These are phyloP conservation scores for Kwoniella shivajii DNA, from an alignment of 1,284 basidiomycete genomes.

Conservation along the genomic window DNA sequence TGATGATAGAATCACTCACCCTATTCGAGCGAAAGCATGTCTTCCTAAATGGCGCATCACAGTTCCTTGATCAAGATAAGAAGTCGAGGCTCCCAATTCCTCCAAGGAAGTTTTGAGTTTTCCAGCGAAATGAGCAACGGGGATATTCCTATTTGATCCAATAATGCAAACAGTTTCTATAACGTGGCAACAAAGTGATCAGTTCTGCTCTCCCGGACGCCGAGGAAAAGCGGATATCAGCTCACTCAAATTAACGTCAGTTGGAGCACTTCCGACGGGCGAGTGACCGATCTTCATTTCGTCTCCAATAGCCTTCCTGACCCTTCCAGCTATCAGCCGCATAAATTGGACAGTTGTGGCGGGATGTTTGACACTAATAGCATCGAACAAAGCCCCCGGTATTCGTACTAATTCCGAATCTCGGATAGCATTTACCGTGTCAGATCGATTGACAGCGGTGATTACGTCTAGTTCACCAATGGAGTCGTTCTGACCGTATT, in stretches of 20 bases:
- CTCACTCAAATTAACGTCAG: conserved; percentile 79
- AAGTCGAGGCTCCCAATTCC: conserved; percentile 82
- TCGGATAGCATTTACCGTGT: conserved; percentile 94
- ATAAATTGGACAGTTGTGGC: conserved; percentile 95
- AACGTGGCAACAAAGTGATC: background rate
- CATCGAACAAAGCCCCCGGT: conserved; percentile 97
- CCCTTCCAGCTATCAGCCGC: conserved; percentile 88
- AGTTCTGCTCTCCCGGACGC: conserved; percentile 38
- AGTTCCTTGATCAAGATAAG: conserved; percentile 87
- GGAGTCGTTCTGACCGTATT: conserved; percentile 84
- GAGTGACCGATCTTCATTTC: conserved; percentile 45
- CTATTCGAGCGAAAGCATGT: conserved; percentile 91
- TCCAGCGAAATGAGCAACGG: conserved; percentile 81
- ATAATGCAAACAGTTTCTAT: conserved; percentile 53
- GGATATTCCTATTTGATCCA: conserved; percentile 70
- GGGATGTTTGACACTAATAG: conserved; percentile 88
- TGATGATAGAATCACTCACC: conserved; percentile 17
- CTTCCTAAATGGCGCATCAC: conserved; percentile 85
- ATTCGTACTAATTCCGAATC: conserved; percentile 98
- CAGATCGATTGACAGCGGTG: conserved; percentile 81
- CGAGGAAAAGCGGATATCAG: conserved; percentile 59
- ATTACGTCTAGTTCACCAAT: conserved; percentile 92
- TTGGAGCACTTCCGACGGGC: conserved; percentile 24
- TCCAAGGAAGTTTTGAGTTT: conserved; percentile 86
- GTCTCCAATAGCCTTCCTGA: conserved; percentile 75